Evolutionary conservation across 2,329 filamentous ascomycete species (phyloP), one percentile per base, ranked within the genome.

Genomic region (Trichoderma koningii): DNA sequence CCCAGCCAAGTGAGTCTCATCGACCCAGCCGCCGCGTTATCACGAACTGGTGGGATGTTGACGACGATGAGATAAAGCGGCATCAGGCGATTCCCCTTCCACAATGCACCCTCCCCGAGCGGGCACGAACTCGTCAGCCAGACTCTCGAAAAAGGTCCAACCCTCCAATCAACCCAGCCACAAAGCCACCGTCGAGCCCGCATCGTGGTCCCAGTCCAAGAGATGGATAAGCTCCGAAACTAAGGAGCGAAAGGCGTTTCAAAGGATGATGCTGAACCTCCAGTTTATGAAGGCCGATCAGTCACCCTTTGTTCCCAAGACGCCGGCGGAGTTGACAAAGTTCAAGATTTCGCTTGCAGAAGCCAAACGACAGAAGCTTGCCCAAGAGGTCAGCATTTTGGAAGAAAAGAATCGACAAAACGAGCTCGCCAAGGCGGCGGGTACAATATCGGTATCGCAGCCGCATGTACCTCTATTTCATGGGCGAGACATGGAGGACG

Each of bases 171-270:
- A 42, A 19, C 15, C 26, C 7, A 23, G 34, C 50, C 45, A 47
- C 9, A n/a, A 56, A 34, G 50, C n/a, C 7, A 12, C 30, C 26
- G 28, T 41, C 19, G 70, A 74, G 7, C 48, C 70, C 28, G 76
- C 72, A 34, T 70, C 71, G 21, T 79, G 77, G 77, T 73, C 76
- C 15, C 75, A 78, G 42, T 79, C 77, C 55, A 77, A 73, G 68
- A 73, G 73, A 60, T 80, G 78, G 78, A 70, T 73, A n/a, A 79
- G 76, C 67, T 66, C 71, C 10, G 71, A 73, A 45, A 74, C 73
- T 21, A 73, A 71, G 48, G 75, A 76, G 55, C 73, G 74, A n/a
- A 70, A 68, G 34, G 70, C 67, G 5, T 79, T 77, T 63, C 70
- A 75, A n/a, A 78, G 72, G 66, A 71, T 76, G 70, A 70, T 71